Base-by-base conservation (phyloP, 768 basidiomycete genomes). In the Leccinum subgranulosum region DNA sequence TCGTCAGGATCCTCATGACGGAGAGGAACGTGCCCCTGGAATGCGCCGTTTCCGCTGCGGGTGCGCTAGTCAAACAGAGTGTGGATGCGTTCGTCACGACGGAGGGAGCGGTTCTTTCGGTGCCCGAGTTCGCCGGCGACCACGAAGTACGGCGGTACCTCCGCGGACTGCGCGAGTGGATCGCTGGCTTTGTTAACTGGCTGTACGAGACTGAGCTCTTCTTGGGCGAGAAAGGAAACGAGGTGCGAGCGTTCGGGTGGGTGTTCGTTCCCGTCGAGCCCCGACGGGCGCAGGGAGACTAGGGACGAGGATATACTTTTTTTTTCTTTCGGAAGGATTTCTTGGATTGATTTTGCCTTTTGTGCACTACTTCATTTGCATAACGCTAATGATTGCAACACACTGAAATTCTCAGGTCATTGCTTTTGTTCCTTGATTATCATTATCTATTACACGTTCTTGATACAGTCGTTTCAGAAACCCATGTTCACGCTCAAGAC, bases 171-270 rank as follows among this genome's bases (percentile, higher is more conserved):
- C 78, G 79, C 34, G 81, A 85, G 58, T 82, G 77, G 59, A 76
- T 87, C 39, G 74, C 78, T 3, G 86, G 86, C 8, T 75, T 74
- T n/a, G 62, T 83, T n/a, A 80, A 86, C 61, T 87, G 85, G 85
- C 58, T 77, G 34, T 88, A 86, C 61, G 84, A 86, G 69, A 84
- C 81, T 0, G 79, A 85, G 57, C 64, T 84, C 46, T 86, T 80
- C 64, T 80, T 88, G 50, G 83, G 82, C 34, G 76, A 77, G 50
- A 80, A 79, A 55, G 84, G 83, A 0, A 78, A 76, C 41, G 81
- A 85, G 66, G 81, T 85, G 34, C 75, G 81, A 62, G 75, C 75
- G 4, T 85, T 84, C 67, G 84, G 84, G 34, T 86, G 84, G 85
- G 79, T 85, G 1, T 86, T 85, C 61, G 62, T 84, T 54, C 70